Conservation (phyloP, 2,329 filamentous ascomycete species). For the Fusarium bulbicola region DNA sequence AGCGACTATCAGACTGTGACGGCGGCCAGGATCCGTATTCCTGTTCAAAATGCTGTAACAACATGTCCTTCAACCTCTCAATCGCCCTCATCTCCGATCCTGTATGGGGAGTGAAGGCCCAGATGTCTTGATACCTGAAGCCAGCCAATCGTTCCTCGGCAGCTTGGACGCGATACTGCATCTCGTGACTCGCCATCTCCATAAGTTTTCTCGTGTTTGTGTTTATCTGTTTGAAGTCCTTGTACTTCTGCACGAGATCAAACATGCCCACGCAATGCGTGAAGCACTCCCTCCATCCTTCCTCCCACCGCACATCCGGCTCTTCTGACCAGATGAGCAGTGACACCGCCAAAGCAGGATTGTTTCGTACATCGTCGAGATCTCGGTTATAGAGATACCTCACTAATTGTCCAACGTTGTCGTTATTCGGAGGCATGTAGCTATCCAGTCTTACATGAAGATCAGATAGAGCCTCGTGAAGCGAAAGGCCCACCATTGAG, state of each 20-base stretch:
- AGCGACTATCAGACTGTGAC: constrained; percentile 2
- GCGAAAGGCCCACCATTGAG: constrained; percentile 70
- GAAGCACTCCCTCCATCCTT: constrained; percentile 74
- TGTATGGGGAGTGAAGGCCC: constrained; percentile 59
- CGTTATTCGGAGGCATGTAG: constrained; percentile 65
- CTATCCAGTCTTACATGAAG: constrained; percentile 67
- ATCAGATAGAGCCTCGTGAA: constrained; percentile 71
- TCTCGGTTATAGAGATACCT: constrained; percentile 67
- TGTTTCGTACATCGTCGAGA: constrained; percentile 71
- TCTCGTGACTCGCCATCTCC: constrained; percentile 68
- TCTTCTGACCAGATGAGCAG: constrained; percentile 73
- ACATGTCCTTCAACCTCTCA: constrained; percentile 68
- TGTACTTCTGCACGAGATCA: constrained; percentile 56
- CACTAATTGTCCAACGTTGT: constrained; percentile 67
- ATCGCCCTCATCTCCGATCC: constrained; percentile 63
- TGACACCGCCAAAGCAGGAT: constrained; percentile 66
- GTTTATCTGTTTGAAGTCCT: constrained; percentile 67
- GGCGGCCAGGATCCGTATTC: constrained; percentile 69
- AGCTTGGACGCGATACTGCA: constrained; percentile 68
- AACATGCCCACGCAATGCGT: constrained; percentile 74
- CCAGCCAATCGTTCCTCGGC: constrained; percentile 68
- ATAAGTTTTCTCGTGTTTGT: constrained; percentile 70
- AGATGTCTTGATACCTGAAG: constrained; percentile 71
- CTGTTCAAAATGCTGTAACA: constrained; percentile 65
- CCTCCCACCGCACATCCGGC: constrained; percentile 69